Percentiles rank a stretch among this genome's conserved stretches.
Conservation (phyloP, 2,329 filamentous ascomycete genomes). For the Hortaea werneckii region DNA sequence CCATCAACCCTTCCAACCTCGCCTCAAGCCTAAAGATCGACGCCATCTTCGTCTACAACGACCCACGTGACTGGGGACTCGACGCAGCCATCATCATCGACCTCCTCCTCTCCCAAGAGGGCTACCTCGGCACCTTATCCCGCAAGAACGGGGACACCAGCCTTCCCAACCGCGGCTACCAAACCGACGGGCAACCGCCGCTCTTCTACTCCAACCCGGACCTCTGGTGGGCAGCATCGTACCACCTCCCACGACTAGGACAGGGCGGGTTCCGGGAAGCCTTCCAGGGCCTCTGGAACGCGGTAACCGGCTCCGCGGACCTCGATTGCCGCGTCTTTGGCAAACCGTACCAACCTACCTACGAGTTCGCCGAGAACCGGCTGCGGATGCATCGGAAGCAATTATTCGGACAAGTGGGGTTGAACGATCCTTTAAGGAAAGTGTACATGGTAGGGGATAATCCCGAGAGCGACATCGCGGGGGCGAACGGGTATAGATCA, state of each 20-base stretch:
- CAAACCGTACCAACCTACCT: conserved; percentile 70
- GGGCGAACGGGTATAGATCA: conserved; percentile 67
- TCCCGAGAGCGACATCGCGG: conserved; percentile 73
- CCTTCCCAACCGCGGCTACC: conserved; percentile 67
- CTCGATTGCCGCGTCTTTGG: conserved; percentile 59
- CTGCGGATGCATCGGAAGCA: conserved; percentile 51
- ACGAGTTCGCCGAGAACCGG: conserved; percentile 70
- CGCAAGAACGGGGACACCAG: conserved; percentile 54
- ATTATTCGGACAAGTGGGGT: conserved; percentile 30
- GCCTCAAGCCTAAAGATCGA: conserved; percentile 63
- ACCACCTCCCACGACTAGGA: conserved; percentile 76
- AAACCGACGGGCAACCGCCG: conserved; percentile 67
- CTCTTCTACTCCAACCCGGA: conserved; percentile 89
- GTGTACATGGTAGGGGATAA: conserved; percentile 86
- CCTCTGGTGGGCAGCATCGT: conserved; percentile 76
- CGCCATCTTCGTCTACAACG: conserved; percentile 88
- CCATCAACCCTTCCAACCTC: conserved; percentile 32
- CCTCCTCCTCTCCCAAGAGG: conserved; percentile 66
- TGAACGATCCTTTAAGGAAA: conserved; percentile 44
- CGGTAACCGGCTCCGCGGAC: conserved; percentile 49
- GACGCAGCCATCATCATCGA: conserved; percentile 80
- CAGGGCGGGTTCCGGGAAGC: conserved; percentile 85
- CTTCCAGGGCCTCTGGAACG: conserved; percentile 67
- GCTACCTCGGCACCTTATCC: conserved; percentile 72
- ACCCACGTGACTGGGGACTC: conserved; percentile 90